Conservation (phyloP, 306 rosid species). For the Betula pendula region DNA sequence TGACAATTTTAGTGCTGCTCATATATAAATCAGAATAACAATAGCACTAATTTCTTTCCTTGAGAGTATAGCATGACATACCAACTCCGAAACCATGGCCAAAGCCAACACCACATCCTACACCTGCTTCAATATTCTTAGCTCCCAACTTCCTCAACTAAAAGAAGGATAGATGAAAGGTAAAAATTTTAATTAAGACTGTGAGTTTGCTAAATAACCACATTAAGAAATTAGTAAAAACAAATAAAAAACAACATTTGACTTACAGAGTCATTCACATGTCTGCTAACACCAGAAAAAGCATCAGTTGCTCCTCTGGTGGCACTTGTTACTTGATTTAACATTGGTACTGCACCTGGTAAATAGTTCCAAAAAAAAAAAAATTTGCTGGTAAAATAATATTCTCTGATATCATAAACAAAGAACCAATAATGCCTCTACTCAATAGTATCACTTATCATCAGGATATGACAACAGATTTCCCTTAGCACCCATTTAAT, state of each 20-base stretch:
- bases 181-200: slow-evolving; percentile 7
- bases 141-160: slow-evolving; percentile 91
- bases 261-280: slow-evolving; percentile 75
- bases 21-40: not conserved
- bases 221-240: not conserved
- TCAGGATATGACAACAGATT: not conserved
- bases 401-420: slow-evolving; percentile 1
- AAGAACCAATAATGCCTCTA: not conserved
- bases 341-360: slow-evolving; percentile 78
- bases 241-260: not conserved
- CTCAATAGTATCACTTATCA: not conserved
- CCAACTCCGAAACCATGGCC: slow-evolving; percentile 99
- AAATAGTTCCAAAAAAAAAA: slow-evolving; percentile 24
- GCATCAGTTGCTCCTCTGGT: slow-evolving; percentile 95
- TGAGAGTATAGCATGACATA: slow-evolving; percentile 38
- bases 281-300: slow-evolving; percentile 85
- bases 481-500: not conserved
- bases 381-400: slow-evolving; percentile 1
- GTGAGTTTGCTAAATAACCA: not conserved
- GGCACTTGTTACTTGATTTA: slow-evolving; percentile 91
- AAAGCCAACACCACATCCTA: slow-evolving; percentile 96
- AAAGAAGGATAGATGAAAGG: slow-evolving; percentile 15
- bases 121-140: slow-evolving; percentile 73
- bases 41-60: not conserved
- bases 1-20: not conserved